A percentile compares a stretch with the other conserved stretches of the same genome.
Evolutionary conservation across 176 grass and related monocot genomes (phyloP).

Genomic region (Carex myosuroides): DNA sequence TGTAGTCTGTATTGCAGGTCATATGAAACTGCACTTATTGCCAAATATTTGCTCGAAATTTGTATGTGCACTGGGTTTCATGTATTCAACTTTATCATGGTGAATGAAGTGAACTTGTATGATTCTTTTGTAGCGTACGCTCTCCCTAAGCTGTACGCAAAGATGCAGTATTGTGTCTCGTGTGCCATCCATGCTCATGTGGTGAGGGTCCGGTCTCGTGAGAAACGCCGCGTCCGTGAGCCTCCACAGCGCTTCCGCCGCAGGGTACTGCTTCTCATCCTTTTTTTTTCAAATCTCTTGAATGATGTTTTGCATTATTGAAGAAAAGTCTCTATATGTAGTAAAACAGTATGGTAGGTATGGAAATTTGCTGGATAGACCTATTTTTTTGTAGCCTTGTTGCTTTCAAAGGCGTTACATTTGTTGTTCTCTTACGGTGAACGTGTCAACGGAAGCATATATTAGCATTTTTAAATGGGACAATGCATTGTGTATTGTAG

Average conservation of each 20-base stretch:
- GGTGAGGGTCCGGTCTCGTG: constrained; percentile 57
- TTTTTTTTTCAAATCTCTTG: background rate
- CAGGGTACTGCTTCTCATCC: constrained; percentile 33
- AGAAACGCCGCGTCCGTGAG: constrained; percentile 44
- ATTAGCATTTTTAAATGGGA: no score
- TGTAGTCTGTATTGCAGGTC: no score
- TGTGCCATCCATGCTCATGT: constrained; percentile 66
- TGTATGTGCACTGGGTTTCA: no score
- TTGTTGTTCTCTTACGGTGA: no score
- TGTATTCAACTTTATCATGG: no score
- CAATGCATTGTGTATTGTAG: no score
- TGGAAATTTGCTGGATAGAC: background rate
- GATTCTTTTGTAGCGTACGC: constrained; percentile 39
- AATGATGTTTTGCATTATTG: background rate
- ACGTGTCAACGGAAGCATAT: no score
- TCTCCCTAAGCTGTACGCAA: constrained; percentile 70
- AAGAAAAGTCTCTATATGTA: background rate
- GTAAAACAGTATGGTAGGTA: no score
- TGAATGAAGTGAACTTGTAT: background rate
- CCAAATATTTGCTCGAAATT: background rate
- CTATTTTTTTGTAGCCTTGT: background rate
- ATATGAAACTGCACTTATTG: no score
- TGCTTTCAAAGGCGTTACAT: no score
- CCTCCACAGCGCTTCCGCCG: constrained; percentile 60
- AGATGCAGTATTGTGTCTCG: constrained; percentile 58